Evolutionary conservation across 2,329 filamentous ascomycete species (phyloP).

Genomic region (Nothophoma quercina): DNA sequence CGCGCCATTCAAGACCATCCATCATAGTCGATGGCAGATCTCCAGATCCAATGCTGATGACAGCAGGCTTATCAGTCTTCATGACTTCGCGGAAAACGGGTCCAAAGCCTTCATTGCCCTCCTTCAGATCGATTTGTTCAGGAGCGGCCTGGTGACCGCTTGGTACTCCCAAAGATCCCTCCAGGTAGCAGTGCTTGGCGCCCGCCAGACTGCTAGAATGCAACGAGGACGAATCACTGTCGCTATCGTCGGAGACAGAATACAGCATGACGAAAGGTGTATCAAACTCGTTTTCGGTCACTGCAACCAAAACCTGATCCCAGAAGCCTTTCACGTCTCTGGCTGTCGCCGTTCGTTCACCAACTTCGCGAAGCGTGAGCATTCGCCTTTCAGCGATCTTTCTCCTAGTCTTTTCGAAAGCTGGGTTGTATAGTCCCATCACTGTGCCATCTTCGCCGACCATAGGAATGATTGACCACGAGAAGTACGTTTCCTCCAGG

Average conservation of each 20-base stretch:
- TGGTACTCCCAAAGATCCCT: constrained; percentile 75
- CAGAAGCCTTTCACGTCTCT: constrained; percentile 77
- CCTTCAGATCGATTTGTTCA: constrained; percentile 70
- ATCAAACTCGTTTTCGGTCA: constrained; percentile 78
- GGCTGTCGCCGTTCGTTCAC: constrained; percentile 76
- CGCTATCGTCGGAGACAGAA: constrained; percentile 73
- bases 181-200: constrained; percentile 71
- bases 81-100: constrained; percentile 80
- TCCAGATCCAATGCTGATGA: constrained; percentile 71
- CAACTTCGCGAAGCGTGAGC: constrained; percentile 79
- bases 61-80: constrained; percentile 69
- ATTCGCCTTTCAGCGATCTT: constrained; percentile 82
- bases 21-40: constrained; percentile 71
- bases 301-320: constrained; percentile 71
- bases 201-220: constrained; percentile 71
- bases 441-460: constrained; percentile 77
- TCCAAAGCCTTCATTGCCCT: constrained; percentile 75
- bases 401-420: constrained; percentile 80
- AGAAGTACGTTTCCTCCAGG: constrained; percentile 82
- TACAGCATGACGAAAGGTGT: constrained; percentile 81
- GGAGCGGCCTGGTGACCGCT: constrained; percentile 68
- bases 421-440: constrained; percentile 79
- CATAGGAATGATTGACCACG: constrained; percentile 81
- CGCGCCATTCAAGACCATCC: constrained; percentile 72
- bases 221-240: constrained; percentile 75